Evolutionary conservation across 805 yeast species (phyloP), one percentile per base, ranked within the genome.

Genomic region (Tetrapisispora pingtungensis): DNA sequence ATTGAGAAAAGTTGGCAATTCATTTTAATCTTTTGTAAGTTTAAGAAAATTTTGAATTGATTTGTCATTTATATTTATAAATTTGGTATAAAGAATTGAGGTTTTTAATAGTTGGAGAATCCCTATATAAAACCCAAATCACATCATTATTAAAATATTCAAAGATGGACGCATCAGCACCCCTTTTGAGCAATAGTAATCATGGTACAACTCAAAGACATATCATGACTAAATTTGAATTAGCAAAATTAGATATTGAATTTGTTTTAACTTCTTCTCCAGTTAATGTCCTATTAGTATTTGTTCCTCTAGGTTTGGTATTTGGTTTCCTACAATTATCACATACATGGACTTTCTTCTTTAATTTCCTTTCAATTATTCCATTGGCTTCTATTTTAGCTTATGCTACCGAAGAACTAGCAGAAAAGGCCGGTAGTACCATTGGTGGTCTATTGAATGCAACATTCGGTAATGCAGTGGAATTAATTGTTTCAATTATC

Each of bases 391-490:
- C 94, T 1, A 72, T 90, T 19, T 70, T 93, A 46, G 94, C 96
- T 0, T 87, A 73, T 66, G 94, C 96, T 34, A 93, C 98, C 4
- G 98, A 93, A 64, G 95, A 88, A 57, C 71, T 93, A 45, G 78
- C 96, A 36, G 84, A 78, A 46, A 80, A 83, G 50, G 87, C 87
- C 30, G 97, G 97, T 48, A 84, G 87, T 57, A 89, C 97, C 10
- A 52, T 90, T 20, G 97, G 98, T 13, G 97, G 97, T 0, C 72
- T 93, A 50, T 72, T 93, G 57, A 93, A 93, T 66, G 98, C 98
- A 2, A 89, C 97, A 10, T 86, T 93, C 62, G 98, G 98, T 47
- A 93, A 93, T 63, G 97, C 97, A 2, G 96, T 93, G 19, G 98
- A 93, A 68, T 78, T 93, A 48, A 93, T 93, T 63, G 97, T 93